Conservation (phyloP, 306 rosid species). For the Boehmeria nivea region DNA sequence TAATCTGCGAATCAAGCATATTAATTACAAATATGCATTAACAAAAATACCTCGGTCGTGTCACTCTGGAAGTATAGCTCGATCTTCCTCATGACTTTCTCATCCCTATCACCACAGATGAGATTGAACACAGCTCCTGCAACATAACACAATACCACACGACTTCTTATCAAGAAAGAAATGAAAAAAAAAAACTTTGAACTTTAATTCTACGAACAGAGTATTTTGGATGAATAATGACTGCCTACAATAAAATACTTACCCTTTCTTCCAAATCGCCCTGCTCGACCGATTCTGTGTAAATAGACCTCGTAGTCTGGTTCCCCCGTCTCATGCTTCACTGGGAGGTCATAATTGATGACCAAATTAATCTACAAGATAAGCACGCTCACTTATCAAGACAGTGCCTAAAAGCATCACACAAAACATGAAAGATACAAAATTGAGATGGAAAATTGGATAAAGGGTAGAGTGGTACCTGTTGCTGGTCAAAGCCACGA, state of each 20-base stretch:
- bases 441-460: neutral
- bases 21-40: too few species aligned
- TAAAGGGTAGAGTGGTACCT: conserved; percentile 33
- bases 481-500: conserved; percentile 87
- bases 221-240: too few species aligned
- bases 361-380: conserved; percentile 62
- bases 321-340: conserved; percentile 41
- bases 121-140: conserved; percentile 29
- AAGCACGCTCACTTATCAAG: neutral
- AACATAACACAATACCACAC: neutral
- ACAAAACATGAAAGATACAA: neutral
- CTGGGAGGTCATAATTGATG: conserved; percentile 76
- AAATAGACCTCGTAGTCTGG: conserved; percentile 84
- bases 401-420: neutral
- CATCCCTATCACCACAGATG: conserved; percentile 17
- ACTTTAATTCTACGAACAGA: too few species aligned
- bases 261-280: conserved; percentile 93
- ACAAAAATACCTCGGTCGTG: conserved; percentile 21
- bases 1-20: too few species aligned
- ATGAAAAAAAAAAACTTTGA: neutral
- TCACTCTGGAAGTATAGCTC: conserved; percentile 22
- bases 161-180: neutral
- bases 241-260: neutral
- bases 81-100: conserved; percentile 18
- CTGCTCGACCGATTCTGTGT: conserved; percentile 87